These are phyloP conservation scores for Mycena latifolia DNA, from an alignment of 768 basidiomycete genomes.

Conservation along the genomic window DNA sequence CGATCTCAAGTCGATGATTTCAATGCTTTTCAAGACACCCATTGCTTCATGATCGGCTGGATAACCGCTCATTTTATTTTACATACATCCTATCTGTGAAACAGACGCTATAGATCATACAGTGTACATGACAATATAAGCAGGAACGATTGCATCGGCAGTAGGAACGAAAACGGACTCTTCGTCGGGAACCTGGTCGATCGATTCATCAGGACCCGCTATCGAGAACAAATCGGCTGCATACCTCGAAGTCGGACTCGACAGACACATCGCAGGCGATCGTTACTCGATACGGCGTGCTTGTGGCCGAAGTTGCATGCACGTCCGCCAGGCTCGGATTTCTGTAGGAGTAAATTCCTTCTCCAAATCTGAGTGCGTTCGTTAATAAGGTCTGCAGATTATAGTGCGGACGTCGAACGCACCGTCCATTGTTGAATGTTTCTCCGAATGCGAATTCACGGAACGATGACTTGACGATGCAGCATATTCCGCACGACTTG, in stretches of 20 bases:
- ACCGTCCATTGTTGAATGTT: conserved; percentile 68
- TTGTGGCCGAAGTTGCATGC: conserved; percentile 74
- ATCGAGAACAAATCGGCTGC: conserved; percentile 22
- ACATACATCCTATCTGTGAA: conserved; percentile 21
- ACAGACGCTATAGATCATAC: conserved; percentile 42
- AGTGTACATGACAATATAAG: conserved; percentile 70
- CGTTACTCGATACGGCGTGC: conserved; percentile 76
- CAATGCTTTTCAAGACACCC: conserved; percentile 62
- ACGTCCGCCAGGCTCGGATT: conserved; percentile 70
- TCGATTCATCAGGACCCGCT: conserved; percentile 23
- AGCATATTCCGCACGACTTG: conserved; percentile 76
- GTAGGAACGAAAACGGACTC: conserved; percentile 66
- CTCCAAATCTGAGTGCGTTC: conserved; percentile 61
- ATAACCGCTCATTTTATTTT: conserved; percentile 31
- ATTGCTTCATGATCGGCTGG: conserved; percentile 51
- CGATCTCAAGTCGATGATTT: conserved; percentile 49
- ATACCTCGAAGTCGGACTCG: conserved; percentile 49
- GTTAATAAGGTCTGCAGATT: conserved; percentile 16
- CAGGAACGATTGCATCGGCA: conserved; percentile 69
- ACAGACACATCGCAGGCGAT: conserved; percentile 70
- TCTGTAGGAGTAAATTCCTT: conserved; percentile 73
- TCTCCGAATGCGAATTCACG: conserved; percentile 68
- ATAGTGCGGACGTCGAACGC: conserved; percentile 27
- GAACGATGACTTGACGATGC: conserved; percentile 69
- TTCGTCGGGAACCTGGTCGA: conserved; percentile 57